Evolutionary conservation across 257 asterid species (phyloP), one percentile per base, ranked within the genome.

Genomic region (Apocynum venetum): DNA sequence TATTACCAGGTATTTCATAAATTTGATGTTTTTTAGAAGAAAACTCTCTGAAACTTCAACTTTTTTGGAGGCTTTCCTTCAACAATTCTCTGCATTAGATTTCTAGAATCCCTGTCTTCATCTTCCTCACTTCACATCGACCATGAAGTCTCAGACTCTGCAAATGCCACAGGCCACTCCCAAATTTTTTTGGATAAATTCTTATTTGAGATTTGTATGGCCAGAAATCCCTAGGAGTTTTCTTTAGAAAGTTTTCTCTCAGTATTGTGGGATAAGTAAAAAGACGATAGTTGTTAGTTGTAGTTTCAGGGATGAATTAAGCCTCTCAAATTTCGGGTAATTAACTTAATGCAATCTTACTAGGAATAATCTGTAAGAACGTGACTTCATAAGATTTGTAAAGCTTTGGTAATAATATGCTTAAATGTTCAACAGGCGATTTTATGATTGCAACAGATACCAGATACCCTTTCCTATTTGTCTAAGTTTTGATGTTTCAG

Each of bases 1-100:
- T 95, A 95, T 69, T 95, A 95, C 89, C 99, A 95, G 98, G 97
- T 89, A 68, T 19, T 19, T n/a, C 15, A 43, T 68, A 55, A 55
- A 4, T 51, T 51, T 51, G 31, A 25, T 25, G 31, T 25, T 25
- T 25, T 25, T 25, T 25, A 25, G 31, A 25, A 25, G 31, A 25
- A 25, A 25, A 25, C 31, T 25, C 31, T 25, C 31, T 25, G 4
- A 61, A 61, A 61, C 40, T 61, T 61, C 4, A 60, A 25, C 25
- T 8, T 10, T 31, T 31, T 9, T 31, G 40, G 40, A 63, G 43
- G 8, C 38, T 63, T 25, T 60, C 41, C 17, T 31, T 25, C 67
- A 60, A 31, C 17, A 60, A 60, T 60, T 60, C 15, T 14, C 67
- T 60, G 41, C 36, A 63, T 13, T 36, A 63, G 19, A 63, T 36